Conservation (phyloP, 2,329 filamentous ascomycete species). For the Helotiales sp. region DNA sequence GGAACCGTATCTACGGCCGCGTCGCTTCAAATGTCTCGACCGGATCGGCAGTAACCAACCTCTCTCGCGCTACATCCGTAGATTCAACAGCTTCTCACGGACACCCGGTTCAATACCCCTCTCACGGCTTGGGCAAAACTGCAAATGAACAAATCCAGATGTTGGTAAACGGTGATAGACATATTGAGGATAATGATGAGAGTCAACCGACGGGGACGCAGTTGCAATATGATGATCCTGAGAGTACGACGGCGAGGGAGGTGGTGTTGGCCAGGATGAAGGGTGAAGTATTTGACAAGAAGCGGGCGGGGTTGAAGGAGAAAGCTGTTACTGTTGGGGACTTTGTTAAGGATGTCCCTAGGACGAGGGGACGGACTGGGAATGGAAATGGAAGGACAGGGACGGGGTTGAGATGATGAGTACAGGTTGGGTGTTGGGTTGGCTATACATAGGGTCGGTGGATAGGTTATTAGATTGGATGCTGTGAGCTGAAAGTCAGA, state of each 20-base stretch:
- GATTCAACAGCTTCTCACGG: conserved; percentile 39
- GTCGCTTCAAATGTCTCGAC: conserved; percentile 59
- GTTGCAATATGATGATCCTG: conserved; percentile 35
- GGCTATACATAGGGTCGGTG: no score
- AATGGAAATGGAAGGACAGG: no score
- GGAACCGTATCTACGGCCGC: conserved; percentile 50
- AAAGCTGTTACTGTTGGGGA: conserved; percentile 14
- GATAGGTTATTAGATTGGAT: no score
- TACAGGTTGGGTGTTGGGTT: no score
- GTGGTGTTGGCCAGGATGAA: conserved; percentile 33
- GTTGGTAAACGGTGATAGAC: conserved; percentile 25
- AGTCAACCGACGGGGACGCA: conserved; percentile 32
- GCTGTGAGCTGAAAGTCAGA: no score
- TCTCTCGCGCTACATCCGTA: conserved; percentile 37
- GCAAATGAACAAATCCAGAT: conserved; percentile 26
- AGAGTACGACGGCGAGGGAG: conserved; percentile 30
- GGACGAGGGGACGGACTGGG: conserved; percentile 6
- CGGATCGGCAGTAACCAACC: conserved; percentile 46
- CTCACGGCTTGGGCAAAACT: conserved; percentile 10
- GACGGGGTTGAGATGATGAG: conserved; percentile 1
- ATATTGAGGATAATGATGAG: conserved; percentile 11
- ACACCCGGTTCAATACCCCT: conserved; percentile 29
- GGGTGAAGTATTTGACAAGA: conserved; percentile 28
- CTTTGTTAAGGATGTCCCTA: conserved; percentile 3
- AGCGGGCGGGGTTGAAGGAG: conserved; percentile 22